These are phyloP conservation scores for Mychonastes homosphaera DNA, from an alignment of 139 green algal species.

Conservation along the genomic window DNA sequence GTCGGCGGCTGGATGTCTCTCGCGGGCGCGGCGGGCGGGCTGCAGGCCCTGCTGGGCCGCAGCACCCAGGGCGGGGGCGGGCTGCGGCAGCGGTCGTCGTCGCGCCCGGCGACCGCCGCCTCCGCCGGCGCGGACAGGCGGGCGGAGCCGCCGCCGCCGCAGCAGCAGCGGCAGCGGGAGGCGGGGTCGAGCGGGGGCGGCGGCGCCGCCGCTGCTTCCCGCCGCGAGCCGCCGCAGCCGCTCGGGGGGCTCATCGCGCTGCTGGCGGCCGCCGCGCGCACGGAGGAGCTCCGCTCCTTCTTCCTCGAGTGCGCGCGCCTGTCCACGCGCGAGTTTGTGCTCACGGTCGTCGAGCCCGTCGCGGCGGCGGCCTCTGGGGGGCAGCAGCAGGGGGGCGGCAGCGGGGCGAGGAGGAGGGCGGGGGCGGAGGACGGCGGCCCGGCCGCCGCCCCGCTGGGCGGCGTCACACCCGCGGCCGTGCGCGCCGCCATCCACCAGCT, in stretches of 20 bases:
- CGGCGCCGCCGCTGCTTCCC: background rate
- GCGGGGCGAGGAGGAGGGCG: slow-evolving; percentile 2
- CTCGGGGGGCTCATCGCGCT: slow-evolving; percentile 6
- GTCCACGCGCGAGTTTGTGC: slow-evolving; percentile 23
- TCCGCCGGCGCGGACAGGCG: background rate
- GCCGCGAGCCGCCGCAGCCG: background rate
- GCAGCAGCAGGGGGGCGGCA: no score
- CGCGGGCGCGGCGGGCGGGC: slow-evolving; percentile 9
- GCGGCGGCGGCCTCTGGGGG: no score
- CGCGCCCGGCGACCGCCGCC: no score
- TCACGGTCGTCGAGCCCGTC: no score
- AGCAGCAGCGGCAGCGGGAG: background rate
- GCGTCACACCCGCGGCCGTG: background rate
- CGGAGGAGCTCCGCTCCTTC: slow-evolving; percentile 18
- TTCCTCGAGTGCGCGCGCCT: slow-evolving; percentile 16
- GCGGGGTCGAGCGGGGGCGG: background rate
- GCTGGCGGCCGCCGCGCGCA: slow-evolving; percentile 15
- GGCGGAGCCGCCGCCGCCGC: background rate
- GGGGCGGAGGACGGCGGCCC: background rate
- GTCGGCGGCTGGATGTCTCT: background rate
- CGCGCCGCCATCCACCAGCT: slow-evolving; percentile 4
- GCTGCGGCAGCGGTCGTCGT: background rate
- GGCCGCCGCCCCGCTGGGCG: background rate
- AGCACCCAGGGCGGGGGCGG: background rate
- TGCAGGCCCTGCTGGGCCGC: slow-evolving; percentile 1